Base-by-base conservation (phyloP, 805 yeast species). In the Saccharomycopsis babjevae region DNA sequence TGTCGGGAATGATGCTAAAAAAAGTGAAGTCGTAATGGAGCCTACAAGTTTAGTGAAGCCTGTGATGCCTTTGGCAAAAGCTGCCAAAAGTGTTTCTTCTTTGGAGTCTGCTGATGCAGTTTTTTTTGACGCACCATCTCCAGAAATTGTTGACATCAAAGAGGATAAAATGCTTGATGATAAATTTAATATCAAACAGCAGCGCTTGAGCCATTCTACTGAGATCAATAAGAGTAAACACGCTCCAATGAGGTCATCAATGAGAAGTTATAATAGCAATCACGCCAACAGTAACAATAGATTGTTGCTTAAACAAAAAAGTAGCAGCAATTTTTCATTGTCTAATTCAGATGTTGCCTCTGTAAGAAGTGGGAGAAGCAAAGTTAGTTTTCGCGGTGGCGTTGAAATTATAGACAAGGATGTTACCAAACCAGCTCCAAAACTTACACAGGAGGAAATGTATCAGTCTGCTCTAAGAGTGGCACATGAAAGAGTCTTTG, bases 401-500 rank as follows among this genome's bases (percentile, higher is more conserved):
- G 66, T 59, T 25, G 63, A 62, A 50, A 25, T 52, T 28, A 63
- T 61, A 16, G 55, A 57, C 16, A 30, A 39, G 10, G 54, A 55
- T 1, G 5, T 15, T 22, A 15, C 16, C 18, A 20, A 3, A 18
- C 34, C 28, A 39, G 18, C 58, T 4, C 46, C 38, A 32, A 62
- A 59, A 20, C 40, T 59, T 5, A 56, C 54, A 6, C 36, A 58
- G 18, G 43, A 54, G 13, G 63, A 62, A 52, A 55, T 61, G 61
- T 61, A 60, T 40, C 60, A 60, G 10, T 54, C 57, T 22, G 63
- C 65, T 13, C n/a, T 58, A 16, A 56, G 57, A 39, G 58, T 58
- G 7, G 65, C 63, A 3, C 42, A 57, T 6, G 59, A 59, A 8
- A 63, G 57, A 50, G 64, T 62, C 38, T 62, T 28, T 40, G 62